Evolutionary conservation across 768 basidiomycete species (phyloP).

Genomic region (Neoboletus subvelutipes): DNA sequence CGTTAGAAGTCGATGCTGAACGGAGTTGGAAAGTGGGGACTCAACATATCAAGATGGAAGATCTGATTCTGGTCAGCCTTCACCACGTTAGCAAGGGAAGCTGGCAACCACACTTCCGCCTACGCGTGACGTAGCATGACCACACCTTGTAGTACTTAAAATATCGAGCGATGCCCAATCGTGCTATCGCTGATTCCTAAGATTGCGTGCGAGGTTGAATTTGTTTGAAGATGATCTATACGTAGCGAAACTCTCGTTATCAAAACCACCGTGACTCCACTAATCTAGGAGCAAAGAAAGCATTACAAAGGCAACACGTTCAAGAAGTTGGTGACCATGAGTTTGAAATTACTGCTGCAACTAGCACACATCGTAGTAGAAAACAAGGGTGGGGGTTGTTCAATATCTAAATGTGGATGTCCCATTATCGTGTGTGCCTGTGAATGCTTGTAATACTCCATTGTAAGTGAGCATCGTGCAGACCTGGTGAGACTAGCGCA

Average conservation of each 20-base stretch:
- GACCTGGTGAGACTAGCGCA: neutral
- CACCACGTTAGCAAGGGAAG: slow-evolving; percentile 78
- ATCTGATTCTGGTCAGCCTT: slow-evolving; percentile 69
- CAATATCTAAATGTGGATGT: slow-evolving; percentile 3
- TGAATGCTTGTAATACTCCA: neutral
- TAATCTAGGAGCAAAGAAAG: neutral
- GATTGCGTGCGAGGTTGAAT: too few species aligned
- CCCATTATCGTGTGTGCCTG: neutral
- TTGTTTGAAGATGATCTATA: neutral
- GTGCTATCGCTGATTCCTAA: neutral
- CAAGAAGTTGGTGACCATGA: neutral
- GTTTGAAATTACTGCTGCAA: neutral
- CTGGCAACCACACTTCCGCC: slow-evolving; percentile 72
- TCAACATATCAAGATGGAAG: slow-evolving; percentile 55
- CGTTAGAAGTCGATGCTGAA: slow-evolving; percentile 59
- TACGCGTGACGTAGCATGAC: slow-evolving; percentile 25
- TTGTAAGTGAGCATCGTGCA: neutral
- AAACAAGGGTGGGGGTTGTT: neutral
- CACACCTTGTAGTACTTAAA: neutral
- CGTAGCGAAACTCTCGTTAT: neutral
- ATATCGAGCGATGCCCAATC: too few species aligned
- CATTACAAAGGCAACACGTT: neutral
- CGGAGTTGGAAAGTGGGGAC: slow-evolving; percentile 55
- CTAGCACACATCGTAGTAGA: neutral
- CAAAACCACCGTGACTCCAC: neutral